Evolutionary conservation across 2,329 filamentous ascomycete genomes (phyloP).

Genomic region (Aspergillus tamarii): DNA sequence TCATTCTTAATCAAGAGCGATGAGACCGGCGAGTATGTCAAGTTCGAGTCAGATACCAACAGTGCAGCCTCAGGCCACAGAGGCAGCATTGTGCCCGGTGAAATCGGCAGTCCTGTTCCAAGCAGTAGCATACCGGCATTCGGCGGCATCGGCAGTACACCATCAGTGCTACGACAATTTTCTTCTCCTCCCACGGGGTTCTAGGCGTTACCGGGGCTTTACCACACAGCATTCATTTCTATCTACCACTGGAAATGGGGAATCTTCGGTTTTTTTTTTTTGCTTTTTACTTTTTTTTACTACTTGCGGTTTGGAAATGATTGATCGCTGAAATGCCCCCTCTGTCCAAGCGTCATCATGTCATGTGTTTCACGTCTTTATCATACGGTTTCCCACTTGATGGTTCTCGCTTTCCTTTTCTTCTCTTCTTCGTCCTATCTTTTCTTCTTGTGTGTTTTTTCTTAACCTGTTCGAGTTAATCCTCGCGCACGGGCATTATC

Average conservation of each 20-base stretch:
- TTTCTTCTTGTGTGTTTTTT: conserved; percentile 15
- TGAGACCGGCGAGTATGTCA: conserved; percentile 46
- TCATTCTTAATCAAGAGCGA: conserved; percentile 72
- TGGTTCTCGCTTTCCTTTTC: conserved; percentile 13
- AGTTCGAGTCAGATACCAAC: conserved; percentile 57
- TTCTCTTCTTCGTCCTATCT: conserved; percentile 17
- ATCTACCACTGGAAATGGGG: conserved; percentile 12
- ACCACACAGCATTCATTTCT: conserved; percentile 14
- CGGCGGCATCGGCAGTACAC: conserved; percentile 37
- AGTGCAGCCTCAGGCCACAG: conserved; percentile 47
- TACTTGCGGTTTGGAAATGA: conserved; percentile 9
- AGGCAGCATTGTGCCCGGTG: conserved; percentile 58
- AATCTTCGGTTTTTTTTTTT: conserved; percentile 14
- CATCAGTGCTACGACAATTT: conserved; percentile 42
- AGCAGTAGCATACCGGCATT: conserved; percentile 46
- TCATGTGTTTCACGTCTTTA: conserved; percentile 24
- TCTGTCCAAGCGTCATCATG: conserved; percentile 19
- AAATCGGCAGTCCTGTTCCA: conserved; percentile 70
- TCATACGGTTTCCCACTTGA: conserved; percentile 12
- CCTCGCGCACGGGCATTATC: conserved; percentile 12
- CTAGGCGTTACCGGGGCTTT: conserved; percentile 29
- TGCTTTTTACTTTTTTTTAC: conserved; percentile 12
- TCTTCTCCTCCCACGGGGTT: conserved; percentile 42
- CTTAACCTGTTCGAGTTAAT: background rate
- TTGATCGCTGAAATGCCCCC: conserved; percentile 7